Evolutionary conservation across 1,284 basidiomycete genomes (phyloP).

Genomic region (Termitomyces sp.): DNA sequence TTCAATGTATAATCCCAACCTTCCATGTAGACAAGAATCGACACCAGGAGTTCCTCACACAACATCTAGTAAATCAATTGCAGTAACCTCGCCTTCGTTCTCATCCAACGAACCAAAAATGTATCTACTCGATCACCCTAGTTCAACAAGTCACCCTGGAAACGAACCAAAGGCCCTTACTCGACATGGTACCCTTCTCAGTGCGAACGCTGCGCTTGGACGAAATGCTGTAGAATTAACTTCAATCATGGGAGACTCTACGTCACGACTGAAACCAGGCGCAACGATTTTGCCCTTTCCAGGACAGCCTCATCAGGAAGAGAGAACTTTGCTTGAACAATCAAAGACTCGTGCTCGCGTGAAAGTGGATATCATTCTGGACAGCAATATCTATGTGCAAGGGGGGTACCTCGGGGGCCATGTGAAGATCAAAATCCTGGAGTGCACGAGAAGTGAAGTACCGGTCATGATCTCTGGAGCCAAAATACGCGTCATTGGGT

Average conservation of each 20-base stretch:
- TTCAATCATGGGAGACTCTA: constrained; percentile 54
- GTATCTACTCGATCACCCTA: not conserved
- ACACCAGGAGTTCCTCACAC: not conserved
- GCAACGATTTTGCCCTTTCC: constrained; percentile 36
- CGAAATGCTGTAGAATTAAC: constrained; percentile 53
- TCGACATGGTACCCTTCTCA: constrained; percentile 17
- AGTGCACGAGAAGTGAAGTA: constrained; percentile 52
- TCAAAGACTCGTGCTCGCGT: constrained; percentile 69
- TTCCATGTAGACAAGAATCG: not conserved
- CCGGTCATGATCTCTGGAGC: constrained; percentile 70
- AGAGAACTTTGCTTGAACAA: constrained; percentile 47
- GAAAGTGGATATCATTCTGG: constrained; percentile 78
- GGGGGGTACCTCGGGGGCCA: constrained; percentile 74
- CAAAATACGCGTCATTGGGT: constrained; percentile 84
- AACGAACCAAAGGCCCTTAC: not conserved
- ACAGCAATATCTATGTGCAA: constrained; percentile 77
- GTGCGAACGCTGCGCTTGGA: constrained; percentile 39
- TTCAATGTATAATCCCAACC: not conserved
- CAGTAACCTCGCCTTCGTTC: not conserved
- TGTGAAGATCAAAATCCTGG: constrained; percentile 67
- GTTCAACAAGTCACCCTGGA: not conserved
- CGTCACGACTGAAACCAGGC: constrained; percentile 51
- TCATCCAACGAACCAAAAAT: not conserved
- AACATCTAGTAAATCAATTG: not conserved
- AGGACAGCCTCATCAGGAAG: constrained; percentile 15